Evolutionary conservation across 108 stramenopile genomes (phyloP).

Genomic region (Seminavis robusta): DNA sequence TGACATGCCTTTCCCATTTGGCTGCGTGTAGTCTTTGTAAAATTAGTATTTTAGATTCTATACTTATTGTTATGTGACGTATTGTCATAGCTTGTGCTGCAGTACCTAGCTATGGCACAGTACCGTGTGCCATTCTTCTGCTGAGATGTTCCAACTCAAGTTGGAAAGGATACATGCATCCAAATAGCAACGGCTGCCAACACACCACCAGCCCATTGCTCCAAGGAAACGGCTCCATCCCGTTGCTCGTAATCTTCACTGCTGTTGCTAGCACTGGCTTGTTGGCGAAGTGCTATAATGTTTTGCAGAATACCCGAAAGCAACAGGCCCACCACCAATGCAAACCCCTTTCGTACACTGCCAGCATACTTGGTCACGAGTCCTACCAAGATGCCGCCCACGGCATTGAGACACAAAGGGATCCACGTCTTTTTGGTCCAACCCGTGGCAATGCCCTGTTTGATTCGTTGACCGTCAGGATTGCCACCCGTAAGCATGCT

Average conservation of each 20-base stretch:
- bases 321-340: slow-evolving; percentile 72
- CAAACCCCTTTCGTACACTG: slow-evolving; percentile 77
- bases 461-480: slow-evolving; percentile 39
- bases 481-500: slow-evolving; percentile 33
- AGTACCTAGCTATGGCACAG: too few relatives aligned
- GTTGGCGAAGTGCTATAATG: background rate
- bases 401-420: slow-evolving; percentile 65
- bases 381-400: slow-evolving; percentile 86
- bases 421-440: slow-evolving; percentile 69
- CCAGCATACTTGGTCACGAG: slow-evolving; percentile 86
- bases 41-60: background rate
- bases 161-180: slow-evolving; percentile 46
- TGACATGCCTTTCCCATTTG: background rate
- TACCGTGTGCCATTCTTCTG: too few relatives aligned
- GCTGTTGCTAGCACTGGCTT: background rate
- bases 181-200: slow-evolving; percentile 59
- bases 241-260: slow-evolving; percentile 3
- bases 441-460: slow-evolving; percentile 21
- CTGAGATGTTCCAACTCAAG: background rate
- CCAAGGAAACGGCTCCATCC: slow-evolving; percentile 39
- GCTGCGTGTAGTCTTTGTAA: background rate
- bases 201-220: slow-evolving; percentile 49
- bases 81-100: too few relatives aligned
- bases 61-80: background rate
- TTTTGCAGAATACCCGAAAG: slow-evolving; percentile 62